phyloP scores from a whole-genome alignment of 1,284 basidiomycete genomes.

The Marasmius sp. region DNA sequence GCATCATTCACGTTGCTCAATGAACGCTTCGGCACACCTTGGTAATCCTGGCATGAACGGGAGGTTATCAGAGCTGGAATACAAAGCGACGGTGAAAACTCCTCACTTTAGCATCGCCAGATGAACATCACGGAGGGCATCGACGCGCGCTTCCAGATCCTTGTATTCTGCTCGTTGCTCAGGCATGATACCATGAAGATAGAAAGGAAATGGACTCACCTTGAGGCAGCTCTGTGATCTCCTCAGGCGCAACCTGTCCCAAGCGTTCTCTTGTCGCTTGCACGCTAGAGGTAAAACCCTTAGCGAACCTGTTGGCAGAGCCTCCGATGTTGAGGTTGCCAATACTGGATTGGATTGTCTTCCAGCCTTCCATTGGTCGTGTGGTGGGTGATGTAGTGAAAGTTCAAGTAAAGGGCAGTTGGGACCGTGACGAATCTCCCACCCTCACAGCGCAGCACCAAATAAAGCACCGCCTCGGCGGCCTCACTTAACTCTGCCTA shows the following conservation, averaged over 20 bases:
- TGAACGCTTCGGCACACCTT: constrained; percentile 31
- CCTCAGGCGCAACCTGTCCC: constrained; percentile 86
- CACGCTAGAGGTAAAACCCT: constrained; percentile 83
- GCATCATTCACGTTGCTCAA: neutral
- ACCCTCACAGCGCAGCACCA: neutral
- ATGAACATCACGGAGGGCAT: constrained; percentile 86
- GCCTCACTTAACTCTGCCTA: neutral
- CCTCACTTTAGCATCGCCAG: constrained; percentile 76
- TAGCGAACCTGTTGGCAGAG: constrained; percentile 72
- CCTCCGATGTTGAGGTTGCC: constrained; percentile 65
- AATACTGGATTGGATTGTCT: constrained; percentile 60
- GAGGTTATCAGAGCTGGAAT: constrained; percentile 1
- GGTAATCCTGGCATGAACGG: constrained; percentile 56
- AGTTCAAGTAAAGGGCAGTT: neutral
- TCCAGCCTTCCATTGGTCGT: constrained; percentile 78
- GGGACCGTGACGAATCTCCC: neutral
- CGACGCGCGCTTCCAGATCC: constrained; percentile 92
- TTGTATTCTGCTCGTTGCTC: constrained; percentile 75
- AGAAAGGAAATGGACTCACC: constrained; percentile 38
- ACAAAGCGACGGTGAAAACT: neutral
- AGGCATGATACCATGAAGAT: constrained; percentile 8
- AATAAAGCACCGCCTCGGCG: constrained; percentile 2
- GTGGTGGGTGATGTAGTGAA: constrained; percentile 1
- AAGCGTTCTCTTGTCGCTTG: constrained; percentile 91
- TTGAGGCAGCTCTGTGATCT: constrained; percentile 94